Conservation (phyloP, 1,284 basidiomycete genomes). For the Ganoderma multipileum region DNA sequence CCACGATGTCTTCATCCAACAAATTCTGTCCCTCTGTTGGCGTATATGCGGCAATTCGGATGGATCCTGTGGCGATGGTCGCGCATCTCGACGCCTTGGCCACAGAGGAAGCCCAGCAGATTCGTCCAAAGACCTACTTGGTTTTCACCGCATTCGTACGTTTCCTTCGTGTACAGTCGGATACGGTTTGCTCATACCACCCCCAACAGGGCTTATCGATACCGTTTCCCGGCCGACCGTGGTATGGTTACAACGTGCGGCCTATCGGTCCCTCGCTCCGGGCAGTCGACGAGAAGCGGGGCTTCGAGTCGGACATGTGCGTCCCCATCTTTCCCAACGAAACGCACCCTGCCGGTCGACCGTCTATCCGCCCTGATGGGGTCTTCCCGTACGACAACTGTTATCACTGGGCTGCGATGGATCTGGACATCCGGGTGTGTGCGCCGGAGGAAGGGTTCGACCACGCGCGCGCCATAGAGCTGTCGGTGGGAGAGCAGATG, state of each 20-base stretch:
- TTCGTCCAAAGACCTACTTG: not conserved
- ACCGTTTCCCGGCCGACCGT: not conserved
- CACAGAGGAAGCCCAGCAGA: not conserved
- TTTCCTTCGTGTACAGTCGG: not conserved
- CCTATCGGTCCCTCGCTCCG: slow-evolving; percentile 6
- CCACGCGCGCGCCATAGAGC: not conserved
- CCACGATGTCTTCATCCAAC: not conserved
- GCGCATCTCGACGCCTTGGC: not conserved
- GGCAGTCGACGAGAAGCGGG: not conserved
- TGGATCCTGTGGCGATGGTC: not conserved
- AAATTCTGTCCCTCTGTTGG: not conserved
- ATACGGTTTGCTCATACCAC: not conserved
- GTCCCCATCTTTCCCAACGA: slow-evolving; percentile 15
- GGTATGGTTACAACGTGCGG: slow-evolving; percentile 6
- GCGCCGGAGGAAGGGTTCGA: not conserved
- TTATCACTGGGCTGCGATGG: slow-evolving; percentile 13
- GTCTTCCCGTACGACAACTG: slow-evolving; percentile 19
- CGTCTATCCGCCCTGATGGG: not conserved
- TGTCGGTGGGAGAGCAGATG: not conserved
- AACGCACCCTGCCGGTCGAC: not conserved
- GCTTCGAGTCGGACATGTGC: slow-evolving; percentile 13
- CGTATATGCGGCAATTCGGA: not conserved
- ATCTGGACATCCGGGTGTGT: not conserved
- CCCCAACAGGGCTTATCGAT: not conserved
- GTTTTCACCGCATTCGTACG: not conserved